Base-by-base conservation (phyloP, 345 rosid species). In the Kandelia obovata region DNA sequence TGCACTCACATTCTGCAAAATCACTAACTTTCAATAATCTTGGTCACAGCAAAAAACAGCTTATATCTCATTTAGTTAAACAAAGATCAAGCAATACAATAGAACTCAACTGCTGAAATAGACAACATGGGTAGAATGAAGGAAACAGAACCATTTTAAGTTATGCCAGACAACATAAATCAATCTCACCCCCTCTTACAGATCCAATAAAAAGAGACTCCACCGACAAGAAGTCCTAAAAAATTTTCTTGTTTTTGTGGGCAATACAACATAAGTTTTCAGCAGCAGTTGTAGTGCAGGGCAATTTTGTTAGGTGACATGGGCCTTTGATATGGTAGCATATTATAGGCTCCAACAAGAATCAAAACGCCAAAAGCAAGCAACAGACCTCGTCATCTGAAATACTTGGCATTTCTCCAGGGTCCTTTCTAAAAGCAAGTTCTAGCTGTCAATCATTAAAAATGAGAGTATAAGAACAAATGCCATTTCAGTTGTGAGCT, bases 371-470 rank as follows among this genome's bases (percentile, higher is more conserved):
- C 59, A 56, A 31, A 35, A 39, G 66, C 66, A 63, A 65, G 73
- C 69, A 26, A 65, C 73, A 68, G 79, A 95, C 99, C 93, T 85
- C 91, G 64, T 84, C 83, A 72, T 73, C 80, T 61, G 82, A 74
- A 72, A 65, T 52, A 68, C 74, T 81, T 31, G 84, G 73, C 64
- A 71, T 76, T 66, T 82, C 91, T 75, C 87, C 91, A 61, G 78
- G 75, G 76, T 83, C 84, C 31, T 79, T 87, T 72, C 86, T 78
- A 62, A 92, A 82, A 73, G 86, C 82, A 61, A 95, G 77, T 80
- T 92, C 97, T 72, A 95, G 81, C 99, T 95, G 91, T 74, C 75
- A 37, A 68, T 55, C 30, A 69, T 69, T 60, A 74, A 32, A 76
- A 31, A 60, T 1, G 17, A 34, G 56, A 67, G 32, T 47, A 77